Evolutionary conservation across 768 basidiomycete species (phyloP).

Genomic region (Boletus subcaerulescens): DNA sequence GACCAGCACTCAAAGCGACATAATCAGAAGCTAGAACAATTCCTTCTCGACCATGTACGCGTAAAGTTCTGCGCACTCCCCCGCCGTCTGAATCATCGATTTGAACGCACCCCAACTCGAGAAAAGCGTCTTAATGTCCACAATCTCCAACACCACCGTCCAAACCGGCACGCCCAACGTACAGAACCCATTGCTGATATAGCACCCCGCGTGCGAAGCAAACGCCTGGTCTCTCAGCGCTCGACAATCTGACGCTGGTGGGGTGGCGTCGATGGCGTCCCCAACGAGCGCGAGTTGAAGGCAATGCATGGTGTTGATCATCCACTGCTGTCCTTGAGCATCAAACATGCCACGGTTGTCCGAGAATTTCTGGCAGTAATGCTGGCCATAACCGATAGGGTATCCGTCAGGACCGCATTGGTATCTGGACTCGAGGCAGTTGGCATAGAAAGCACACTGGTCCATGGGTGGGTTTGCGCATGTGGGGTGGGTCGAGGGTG

Average conservation of each 20-base stretch:
- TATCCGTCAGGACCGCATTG: conserved; percentile 45
- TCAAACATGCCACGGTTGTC: conserved; percentile 29
- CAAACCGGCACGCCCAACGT: conserved; percentile 35
- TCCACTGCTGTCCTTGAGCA: conserved; percentile 38
- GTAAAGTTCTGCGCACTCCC: conserved; percentile 11
- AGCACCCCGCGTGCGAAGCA: conserved; percentile 42
- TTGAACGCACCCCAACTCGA: conserved; percentile 18
- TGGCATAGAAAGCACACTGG: conserved; percentile 42
- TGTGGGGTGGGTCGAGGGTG: conserved; percentile 12
- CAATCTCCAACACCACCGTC: conserved; percentile 36
- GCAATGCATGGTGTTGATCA: conserved; percentile 45
- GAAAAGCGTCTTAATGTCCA: conserved; percentile 11
- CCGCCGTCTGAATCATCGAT: conserved; percentile 4
- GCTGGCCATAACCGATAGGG: conserved; percentile 41
- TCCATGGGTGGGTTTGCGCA: conserved; percentile 34
- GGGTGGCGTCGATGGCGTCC: conserved; percentile 26
- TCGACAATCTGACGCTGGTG: conserved; percentile 24
- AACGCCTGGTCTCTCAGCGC: conserved; percentile 39
- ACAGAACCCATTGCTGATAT: conserved; percentile 42
- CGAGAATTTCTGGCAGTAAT: conserved; percentile 41
- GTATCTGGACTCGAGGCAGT: conserved; percentile 44
- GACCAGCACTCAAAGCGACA: too few species aligned
- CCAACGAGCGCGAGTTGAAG: conserved; percentile 41
- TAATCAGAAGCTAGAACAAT: neutral
- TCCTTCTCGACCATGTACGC: conserved; percentile 9